A percentile compares a stretch with the other conserved stretches of the same genome.
phyloP scores from a whole-genome alignment of 371 early-diverging fungal species.

The Gilbertella persicaria region DNA sequence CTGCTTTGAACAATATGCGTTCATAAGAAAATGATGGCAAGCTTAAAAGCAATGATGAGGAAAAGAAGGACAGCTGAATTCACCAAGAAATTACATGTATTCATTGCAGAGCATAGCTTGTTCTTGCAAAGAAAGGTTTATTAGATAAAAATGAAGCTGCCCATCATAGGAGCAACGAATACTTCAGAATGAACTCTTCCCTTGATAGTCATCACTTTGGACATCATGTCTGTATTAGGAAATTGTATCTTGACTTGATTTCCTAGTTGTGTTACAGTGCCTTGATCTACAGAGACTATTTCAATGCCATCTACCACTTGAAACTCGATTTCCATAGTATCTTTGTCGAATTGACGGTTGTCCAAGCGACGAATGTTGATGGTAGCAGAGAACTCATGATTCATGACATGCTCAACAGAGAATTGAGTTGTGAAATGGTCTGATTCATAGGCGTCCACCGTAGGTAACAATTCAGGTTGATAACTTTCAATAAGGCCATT shows the following conservation, averaged over 20 bases:
- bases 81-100: too few relatives aligned
- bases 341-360: conserved; percentile 16
- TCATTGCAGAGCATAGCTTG: too few relatives aligned
- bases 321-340: conserved; percentile 22
- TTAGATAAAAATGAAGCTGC: too few relatives aligned
- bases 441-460: conserved; percentile 26
- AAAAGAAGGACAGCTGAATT: too few relatives aligned
- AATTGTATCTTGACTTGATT: conserved; percentile 23
- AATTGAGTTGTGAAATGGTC: conserved; percentile 29
- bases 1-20: too few relatives aligned
- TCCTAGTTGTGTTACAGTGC: conserved; percentile 32
- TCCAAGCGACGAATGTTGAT: conserved; percentile 34
- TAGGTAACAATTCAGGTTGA: conserved; percentile 8
- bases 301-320: conserved; percentile 24
- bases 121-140: too few relatives aligned
- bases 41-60: too few relatives aligned
- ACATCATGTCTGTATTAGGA: background rate
- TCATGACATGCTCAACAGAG: conserved; percentile 9
- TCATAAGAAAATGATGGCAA: too few relatives aligned
- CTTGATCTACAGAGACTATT: conserved; percentile 21
- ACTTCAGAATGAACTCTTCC: background rate
- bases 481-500: background rate
- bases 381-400: conserved; percentile 15
- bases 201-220: background rate
- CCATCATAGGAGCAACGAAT: background rate